Evolutionary conservation across 768 basidiomycete genomes (phyloP).

Genomic region (Tephrocybe rancida): DNA sequence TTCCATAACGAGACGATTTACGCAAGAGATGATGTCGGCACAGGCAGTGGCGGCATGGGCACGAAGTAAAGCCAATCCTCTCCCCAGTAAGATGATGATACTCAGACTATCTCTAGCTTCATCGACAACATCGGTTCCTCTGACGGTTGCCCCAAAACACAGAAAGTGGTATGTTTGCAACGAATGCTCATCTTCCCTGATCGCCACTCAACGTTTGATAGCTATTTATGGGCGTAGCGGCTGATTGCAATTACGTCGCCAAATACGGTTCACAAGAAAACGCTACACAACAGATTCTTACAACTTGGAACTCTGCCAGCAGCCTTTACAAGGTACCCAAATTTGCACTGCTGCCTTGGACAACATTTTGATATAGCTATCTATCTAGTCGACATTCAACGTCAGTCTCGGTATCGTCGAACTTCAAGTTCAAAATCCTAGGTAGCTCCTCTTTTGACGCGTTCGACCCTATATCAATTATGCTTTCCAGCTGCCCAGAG

Average conservation of each 20-base stretch:
- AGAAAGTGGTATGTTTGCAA: constrained; percentile 58
- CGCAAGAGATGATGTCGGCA: constrained; percentile 59
- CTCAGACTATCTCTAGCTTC: constrained; percentile 49
- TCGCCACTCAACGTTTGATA: constrained; percentile 18
- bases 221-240: constrained; percentile 85
- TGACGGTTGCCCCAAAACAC: constrained; percentile 70
- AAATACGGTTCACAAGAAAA: constrained; percentile 64
- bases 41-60: constrained; percentile 49
- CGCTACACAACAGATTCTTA: constrained; percentile 76
- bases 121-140: constrained; percentile 66
- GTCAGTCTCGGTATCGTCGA: constrained; percentile 84
- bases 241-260: constrained; percentile 79
- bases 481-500: constrained; percentile 57
- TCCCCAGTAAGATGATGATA: constrained; percentile 5
- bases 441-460: constrained; percentile 30
- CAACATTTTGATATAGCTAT: not conserved
- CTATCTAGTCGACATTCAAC: constrained; percentile 69
- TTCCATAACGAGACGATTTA: constrained; percentile 35
- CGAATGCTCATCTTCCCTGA: not conserved
- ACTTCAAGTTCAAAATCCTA: constrained; percentile 67
- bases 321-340: constrained; percentile 61
- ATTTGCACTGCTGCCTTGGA: not conserved
- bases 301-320: constrained; percentile 78
- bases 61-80: constrained; percentile 47
- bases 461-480: constrained; percentile 1